Evolutionary conservation across 495 filamentous ascomycete species (phyloP).

Genomic region (Aspergillus biplanus): DNA sequence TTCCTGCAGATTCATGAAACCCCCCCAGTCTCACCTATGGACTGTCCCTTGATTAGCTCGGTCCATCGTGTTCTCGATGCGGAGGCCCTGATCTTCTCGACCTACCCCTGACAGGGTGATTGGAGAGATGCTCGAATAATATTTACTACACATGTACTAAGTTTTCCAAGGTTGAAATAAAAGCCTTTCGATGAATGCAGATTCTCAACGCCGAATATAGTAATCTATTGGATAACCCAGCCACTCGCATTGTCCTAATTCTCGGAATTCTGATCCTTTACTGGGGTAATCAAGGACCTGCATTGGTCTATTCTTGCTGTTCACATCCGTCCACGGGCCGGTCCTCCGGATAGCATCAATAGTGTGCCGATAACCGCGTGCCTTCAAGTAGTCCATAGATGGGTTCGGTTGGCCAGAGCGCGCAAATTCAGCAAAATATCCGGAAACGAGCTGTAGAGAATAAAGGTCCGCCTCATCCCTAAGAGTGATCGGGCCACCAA

Average conservation of each 20-base stretch:
- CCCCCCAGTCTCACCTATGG: too few species aligned
- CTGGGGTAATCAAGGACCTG: constrained; percentile 39
- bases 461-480: constrained; percentile 29
- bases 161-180: too few species aligned
- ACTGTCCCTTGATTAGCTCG: too few species aligned
- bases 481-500: constrained; percentile 29
- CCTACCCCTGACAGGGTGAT: too few species aligned
- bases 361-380: constrained; percentile 35
- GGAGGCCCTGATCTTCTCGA: too few species aligned
- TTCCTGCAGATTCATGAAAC: too few species aligned
- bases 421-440: constrained; percentile 39
- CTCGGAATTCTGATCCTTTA: constrained; percentile 29
- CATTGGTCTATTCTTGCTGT: constrained; percentile 30
- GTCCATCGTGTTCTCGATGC: too few species aligned
- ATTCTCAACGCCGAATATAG: constrained; percentile 15
- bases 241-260: constrained; percentile 41
- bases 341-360: constrained; percentile 25
- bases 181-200: too few species aligned
- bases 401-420: constrained; percentile 37
- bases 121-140: too few species aligned
- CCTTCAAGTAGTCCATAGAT: constrained; percentile 26
- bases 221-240: constrained; percentile 38
- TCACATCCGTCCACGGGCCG: constrained; percentile 17
- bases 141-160: too few species aligned
- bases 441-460: constrained; percentile 30